Evolutionary conservation across 1,139 yeast species (phyloP), one percentile per base, ranked within the genome.

Genomic region (Kodamaea derodonti): DNA sequence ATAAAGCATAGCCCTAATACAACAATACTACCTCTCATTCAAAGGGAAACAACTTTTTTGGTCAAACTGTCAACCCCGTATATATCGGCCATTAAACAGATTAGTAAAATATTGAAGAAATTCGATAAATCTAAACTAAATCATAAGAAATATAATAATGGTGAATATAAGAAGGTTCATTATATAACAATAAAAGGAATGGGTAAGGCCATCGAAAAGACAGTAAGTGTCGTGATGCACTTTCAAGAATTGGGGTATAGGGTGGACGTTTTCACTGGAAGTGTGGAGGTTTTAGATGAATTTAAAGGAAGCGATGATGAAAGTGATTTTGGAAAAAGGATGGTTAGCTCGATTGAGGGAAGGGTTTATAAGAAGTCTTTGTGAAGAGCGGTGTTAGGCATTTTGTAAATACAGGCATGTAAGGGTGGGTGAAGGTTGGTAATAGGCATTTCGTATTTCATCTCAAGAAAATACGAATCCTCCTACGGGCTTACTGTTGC

Each of bases 241-340:
- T 80, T 75, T 49, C 62, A 61, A 27, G 70, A 69, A 17, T 54
- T 63, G 32, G 62, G 65, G 9, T 61, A 67, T 45, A 64, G 55
- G 40, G 73, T 80, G 4, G 84, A 80, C 20, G 51, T 79, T 1
- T 48, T 59, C 22, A 82, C 90, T 0, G 80, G 72, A 18, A 73
- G 78, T 10, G 68, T 78, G 0, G 74, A 74, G 34, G 86, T 82
- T 1, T 50, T 83, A 23, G 92, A 83, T 53, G 87, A 81, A 51
- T 69, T 78, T 32, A 43, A 42, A 11, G 59, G 53, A 3, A 57
- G 54, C 13, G 63, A 60, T 11, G 72, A 57, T 9, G 72, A 66
- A 24, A 57, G 65, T 4, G 51, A 60, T 5, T 66, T 71, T 40
- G 58, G 68, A 41, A 75, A 73, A 47, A 57, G 90, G 30, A 64